Conservation (phyloP, 208 protist species). For the Novymonas esmeraldas region DNA sequence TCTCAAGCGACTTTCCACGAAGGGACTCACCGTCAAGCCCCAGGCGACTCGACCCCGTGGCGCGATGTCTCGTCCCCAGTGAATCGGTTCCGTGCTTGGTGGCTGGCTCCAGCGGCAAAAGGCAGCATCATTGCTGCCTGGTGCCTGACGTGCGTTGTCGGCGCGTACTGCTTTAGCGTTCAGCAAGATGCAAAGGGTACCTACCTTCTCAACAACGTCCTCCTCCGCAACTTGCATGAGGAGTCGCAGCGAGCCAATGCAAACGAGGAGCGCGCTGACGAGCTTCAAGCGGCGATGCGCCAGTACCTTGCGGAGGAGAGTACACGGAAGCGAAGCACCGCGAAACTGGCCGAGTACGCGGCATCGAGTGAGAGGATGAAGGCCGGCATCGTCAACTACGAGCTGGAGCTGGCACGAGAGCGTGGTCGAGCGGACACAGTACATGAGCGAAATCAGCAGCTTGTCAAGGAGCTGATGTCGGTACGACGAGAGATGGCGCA, state of each 20-base stretch:
- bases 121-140: conserved; percentile 83
- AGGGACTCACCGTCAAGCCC: conserved; percentile 80
- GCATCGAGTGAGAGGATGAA: conserved; percentile 40
- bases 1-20: conserved; percentile 88
- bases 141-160: conserved; percentile 75
- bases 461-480: conserved; percentile 64
- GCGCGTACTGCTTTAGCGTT: conserved; percentile 83
- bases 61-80: conserved; percentile 79
- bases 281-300: conserved; percentile 65
- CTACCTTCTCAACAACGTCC: conserved; percentile 88
- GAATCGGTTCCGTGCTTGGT: conserved; percentile 75
- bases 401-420: conserved; percentile 74
- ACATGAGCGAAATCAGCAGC: conserved; percentile 68
- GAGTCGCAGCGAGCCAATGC: conserved; percentile 77
- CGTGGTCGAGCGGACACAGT: conserved; percentile 55
- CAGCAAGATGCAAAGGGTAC: conserved; percentile 87
- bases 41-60: conserved; percentile 89
- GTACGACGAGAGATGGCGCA: conserved; percentile 51
- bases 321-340: conserved; percentile 29
- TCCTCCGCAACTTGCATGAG: conserved; percentile 83
- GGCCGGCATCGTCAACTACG: conserved; percentile 74
- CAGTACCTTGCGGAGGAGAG: conserved; percentile 37
- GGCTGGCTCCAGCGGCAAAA: conserved; percentile 80
- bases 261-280: conserved; percentile 57
- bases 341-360: conserved; percentile 37